These are phyloP conservation scores for Diaporthe helianthi DNA, from an alignment of 2,329 filamentous ascomycete species.

Conservation along the genomic window DNA sequence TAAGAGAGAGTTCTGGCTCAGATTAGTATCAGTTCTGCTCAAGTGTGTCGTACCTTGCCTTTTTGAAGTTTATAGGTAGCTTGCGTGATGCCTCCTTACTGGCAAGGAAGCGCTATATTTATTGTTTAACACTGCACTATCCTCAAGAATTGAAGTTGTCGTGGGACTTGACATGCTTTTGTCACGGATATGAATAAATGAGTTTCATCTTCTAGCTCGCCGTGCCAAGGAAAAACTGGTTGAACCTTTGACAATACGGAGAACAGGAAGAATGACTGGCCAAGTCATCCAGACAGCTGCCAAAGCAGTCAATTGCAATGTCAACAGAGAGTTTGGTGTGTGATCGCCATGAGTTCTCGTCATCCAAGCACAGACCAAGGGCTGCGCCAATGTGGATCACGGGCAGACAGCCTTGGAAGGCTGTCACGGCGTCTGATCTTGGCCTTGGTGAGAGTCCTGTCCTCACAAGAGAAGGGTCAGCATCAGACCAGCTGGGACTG, in stretches of 20 bases:
- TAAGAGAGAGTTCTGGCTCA: no score
- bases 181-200: neutral
- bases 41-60: no score
- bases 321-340: neutral
- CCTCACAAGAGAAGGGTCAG: neutral
- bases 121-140: no score
- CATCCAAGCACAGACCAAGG: neutral
- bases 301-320: neutral
- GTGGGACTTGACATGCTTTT: no score
- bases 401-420: constrained; percentile 1
- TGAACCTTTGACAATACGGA: neutral
- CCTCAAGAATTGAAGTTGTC: no score
- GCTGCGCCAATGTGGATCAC: constrained; percentile 18
- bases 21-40: no score
- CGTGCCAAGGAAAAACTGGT: neutral
- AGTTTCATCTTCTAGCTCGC: neutral
- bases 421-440: constrained; percentile 5
- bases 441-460: neutral
- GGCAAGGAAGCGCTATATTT: no score
- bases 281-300: neutral
- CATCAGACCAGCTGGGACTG: neutral
- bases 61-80: no score
- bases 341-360: neutral
- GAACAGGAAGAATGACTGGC: neutral
- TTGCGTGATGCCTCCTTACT: no score